phyloP scores from a whole-genome alignment of 2,329 filamentous ascomycete species.

The Stachybotrys chlorohalonatus region DNA sequence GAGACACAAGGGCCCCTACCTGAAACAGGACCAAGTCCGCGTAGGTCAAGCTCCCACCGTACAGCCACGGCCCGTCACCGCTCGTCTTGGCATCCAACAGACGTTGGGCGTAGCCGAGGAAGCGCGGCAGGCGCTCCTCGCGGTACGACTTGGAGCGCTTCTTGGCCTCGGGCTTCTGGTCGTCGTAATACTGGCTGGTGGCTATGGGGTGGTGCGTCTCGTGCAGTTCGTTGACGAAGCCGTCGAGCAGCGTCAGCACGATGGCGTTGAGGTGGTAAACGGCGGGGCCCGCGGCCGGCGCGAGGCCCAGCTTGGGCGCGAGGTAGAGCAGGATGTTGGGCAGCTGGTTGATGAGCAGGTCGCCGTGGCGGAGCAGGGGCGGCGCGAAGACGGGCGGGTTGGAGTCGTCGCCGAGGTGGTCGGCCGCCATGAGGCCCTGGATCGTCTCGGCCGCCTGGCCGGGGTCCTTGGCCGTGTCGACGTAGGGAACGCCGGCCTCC shows the following conservation, averaged over 20 bases:
- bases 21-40: conserved; percentile 70
- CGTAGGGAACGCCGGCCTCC: conserved; percentile 55
- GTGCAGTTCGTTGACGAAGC: conserved; percentile 61
- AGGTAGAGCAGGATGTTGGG: conserved; percentile 67
- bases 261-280: conserved; percentile 54
- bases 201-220: conserved; percentile 68
- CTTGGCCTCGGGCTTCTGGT: conserved; percentile 61
- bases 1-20: conserved; percentile 14
- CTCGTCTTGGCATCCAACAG: conserved; percentile 48
- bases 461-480: conserved; percentile 35
- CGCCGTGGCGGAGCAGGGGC: conserved; percentile 55
- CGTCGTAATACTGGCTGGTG: conserved; percentile 55
- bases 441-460: conserved; percentile 44
- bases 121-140: conserved; percentile 59
- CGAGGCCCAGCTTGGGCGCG: conserved; percentile 49
- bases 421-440: conserved; percentile 32
- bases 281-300: conserved; percentile 29
- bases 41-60: conserved; percentile 56
- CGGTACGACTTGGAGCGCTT: conserved; percentile 49
- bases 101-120: conserved; percentile 60
- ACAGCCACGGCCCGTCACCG: conserved; percentile 54
- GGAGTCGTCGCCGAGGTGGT: conserved; percentile 36
- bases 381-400: conserved; percentile 61
- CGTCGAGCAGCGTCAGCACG: conserved; percentile 61
- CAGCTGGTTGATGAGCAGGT: conserved; percentile 58